Evolutionary conservation across 1,284 basidiomycete species (phyloP).

Genomic region (Ganoderma lucidum): DNA sequence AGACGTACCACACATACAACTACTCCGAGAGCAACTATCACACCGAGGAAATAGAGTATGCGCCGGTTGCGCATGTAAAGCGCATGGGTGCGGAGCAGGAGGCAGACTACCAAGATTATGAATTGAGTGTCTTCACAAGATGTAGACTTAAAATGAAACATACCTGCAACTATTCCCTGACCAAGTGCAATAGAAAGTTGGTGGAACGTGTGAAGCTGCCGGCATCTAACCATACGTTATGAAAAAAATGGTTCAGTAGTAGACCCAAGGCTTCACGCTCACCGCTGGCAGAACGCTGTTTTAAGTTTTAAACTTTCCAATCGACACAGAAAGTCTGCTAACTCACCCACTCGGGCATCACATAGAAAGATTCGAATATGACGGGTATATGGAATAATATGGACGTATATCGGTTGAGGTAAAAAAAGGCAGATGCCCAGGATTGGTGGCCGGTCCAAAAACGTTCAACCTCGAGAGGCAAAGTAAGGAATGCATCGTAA

Average conservation of each 20-base stretch:
- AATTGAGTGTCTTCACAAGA: not conserved
- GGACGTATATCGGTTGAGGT: constrained; percentile 12
- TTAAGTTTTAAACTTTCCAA: not conserved
- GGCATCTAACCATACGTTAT: not conserved
- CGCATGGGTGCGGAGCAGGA: not conserved
- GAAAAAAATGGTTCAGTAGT: too few species aligned
- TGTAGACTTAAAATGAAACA: not conserved
- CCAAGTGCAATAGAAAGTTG: not conserved
- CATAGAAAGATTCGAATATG: constrained; percentile 6
- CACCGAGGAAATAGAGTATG: not conserved
- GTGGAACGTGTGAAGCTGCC: not conserved
- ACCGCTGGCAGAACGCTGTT: not conserved
- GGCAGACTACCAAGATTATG: not conserved
- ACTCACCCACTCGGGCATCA: constrained; percentile 7
- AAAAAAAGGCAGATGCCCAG: constrained; percentile 15
- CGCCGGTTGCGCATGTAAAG: not conserved
- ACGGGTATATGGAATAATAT: constrained; percentile 6
- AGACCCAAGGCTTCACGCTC: not conserved
- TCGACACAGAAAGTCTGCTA: not conserved
- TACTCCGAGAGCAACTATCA: not conserved
- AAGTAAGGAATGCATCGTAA: too few species aligned
- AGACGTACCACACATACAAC: not conserved
- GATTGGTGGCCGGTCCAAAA: constrained; percentile 6
- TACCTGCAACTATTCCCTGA: not conserved
- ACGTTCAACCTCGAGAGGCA: constrained; percentile 34